Base-by-base conservation (phyloP, 2,329 filamentous ascomycete genomes). In the Rhytidhysteron rufulum region DNA sequence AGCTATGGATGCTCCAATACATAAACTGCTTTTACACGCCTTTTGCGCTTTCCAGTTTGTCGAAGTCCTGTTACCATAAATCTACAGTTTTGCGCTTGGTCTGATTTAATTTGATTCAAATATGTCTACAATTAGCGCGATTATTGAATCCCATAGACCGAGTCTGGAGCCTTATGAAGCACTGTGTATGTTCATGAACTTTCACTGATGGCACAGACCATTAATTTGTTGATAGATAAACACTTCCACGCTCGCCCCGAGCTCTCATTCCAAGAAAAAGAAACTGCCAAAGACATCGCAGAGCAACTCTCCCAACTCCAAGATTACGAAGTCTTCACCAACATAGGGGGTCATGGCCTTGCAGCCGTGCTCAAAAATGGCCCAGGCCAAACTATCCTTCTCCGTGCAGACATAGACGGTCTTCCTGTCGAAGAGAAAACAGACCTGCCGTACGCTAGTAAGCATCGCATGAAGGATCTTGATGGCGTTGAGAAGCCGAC, bases 351-450 rank as follows among this genome's bases (percentile, higher is more conserved):
- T 1, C 66, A 78, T 44, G 80, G 81, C 4, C 56, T 84, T 4
- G 74, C 74, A 2, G 80, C 71, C 0, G 65, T 82, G 1, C 62
- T 82, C 4, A 53, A 55, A 36, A 83, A 84, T 50, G 79, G 78
- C 0, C 31, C 54, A 0, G 80, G 80, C 0, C 69, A 69, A 2
- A 80, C 70, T 0, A 59, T 84, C 1, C 67, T 83, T 0, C 65
- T 83, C 0, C 73, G 81, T 2, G 78, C 80, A 1, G 80, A 85
- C 41, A 79, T 82, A 45, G 80, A 85, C 49, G 81, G 71, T 0
- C 62, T 84, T 0, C 80, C 80, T 0, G 65, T 83, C 0, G 50
- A 70, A 40, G 81, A 84, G 55, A 58, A 66, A 16, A 82, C 79
- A 0, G 72, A 69, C 0, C 58, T 84, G 0, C 51, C 63, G 0